These are phyloP conservation scores for Leucogyrophana mollusca DNA, from an alignment of 768 basidiomycete genomes.

Conservation along the genomic window DNA sequence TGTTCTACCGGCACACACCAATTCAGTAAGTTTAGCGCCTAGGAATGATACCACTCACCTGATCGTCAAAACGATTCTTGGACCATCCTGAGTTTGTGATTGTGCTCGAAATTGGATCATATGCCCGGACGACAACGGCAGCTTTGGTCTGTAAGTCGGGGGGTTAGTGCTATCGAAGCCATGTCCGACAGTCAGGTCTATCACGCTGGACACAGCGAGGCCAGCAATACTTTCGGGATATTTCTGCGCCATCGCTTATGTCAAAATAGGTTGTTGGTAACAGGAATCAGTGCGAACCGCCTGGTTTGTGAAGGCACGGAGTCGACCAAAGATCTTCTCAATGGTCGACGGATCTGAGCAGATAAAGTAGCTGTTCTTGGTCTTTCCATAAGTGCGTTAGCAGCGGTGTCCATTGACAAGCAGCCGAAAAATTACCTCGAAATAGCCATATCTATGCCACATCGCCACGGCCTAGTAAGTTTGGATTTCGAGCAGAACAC, in stretches of 20 bases:
- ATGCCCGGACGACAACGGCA: constrained; percentile 76
- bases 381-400: constrained; percentile 38
- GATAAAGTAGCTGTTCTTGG: constrained; percentile 80
- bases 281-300: too few species aligned
- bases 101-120: constrained; percentile 79
- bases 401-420: neutral
- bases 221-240: constrained; percentile 67
- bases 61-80: constrained; percentile 64
- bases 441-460: constrained; percentile 65
- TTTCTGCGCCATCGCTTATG: constrained; percentile 26
- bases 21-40: neutral
- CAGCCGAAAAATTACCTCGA: constrained; percentile 47
- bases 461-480: constrained; percentile 7
- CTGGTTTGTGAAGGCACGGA: constrained; percentile 48
- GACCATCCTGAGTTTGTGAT: constrained; percentile 36
- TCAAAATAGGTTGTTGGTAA: constrained; percentile 1
- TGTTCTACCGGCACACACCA: constrained; percentile 49
- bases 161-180: constrained; percentile 78
- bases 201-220: constrained; percentile 56
- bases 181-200: constrained; percentile 62
- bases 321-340: constrained; percentile 62
- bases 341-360: constrained; percentile 68
- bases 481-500: neutral
- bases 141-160: constrained; percentile 56
- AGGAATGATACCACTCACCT: constrained; percentile 41